phyloP scores from a whole-genome alignment of 148 eudicot genomes.

The Silene uniflora region DNA sequence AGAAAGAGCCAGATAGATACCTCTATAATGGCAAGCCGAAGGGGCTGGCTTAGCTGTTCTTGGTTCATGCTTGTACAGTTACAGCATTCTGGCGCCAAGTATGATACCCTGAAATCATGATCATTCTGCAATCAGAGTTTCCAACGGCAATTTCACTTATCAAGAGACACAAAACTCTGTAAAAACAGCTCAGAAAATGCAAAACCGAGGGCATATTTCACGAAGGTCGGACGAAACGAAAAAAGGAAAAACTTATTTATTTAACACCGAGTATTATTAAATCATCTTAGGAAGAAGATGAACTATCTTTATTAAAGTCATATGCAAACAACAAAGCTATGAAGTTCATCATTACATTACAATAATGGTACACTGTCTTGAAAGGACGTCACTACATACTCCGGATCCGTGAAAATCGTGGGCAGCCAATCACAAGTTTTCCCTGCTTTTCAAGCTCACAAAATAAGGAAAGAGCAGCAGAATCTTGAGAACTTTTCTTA shows the following conservation, averaged over 20 bases:
- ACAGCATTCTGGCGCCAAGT: constrained; percentile 68
- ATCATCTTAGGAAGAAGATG: neutral
- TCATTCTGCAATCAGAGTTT: constrained; percentile 21
- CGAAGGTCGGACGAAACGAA: neutral
- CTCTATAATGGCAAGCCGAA: constrained; percentile 37
- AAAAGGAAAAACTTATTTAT: neutral
- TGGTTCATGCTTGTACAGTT: constrained; percentile 50
- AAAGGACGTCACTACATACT: too few species aligned
- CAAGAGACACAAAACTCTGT: neutral
- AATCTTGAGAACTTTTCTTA: constrained; percentile 75
- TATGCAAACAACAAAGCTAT: neutral
- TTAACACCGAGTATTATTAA: neutral
- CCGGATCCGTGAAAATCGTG: neutral
- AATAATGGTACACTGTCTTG: neutral
- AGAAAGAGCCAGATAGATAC: constrained; percentile 23
- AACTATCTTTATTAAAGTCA: constrained; percentile 4
- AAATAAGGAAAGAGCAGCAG: constrained; percentile 71
- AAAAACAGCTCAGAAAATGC: neutral
- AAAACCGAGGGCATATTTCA: neutral
- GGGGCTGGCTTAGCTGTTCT: constrained; percentile 62
- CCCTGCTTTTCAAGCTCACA: constrained; percentile 50
- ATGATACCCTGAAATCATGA: constrained; percentile 79
- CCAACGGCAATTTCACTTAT: neutral
- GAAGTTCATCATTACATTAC: neutral
- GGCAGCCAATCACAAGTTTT: constrained; percentile 37